phyloP scores from a whole-genome alignment of 768 basidiomycete genomes.

The Piloderma croceum region DNA sequence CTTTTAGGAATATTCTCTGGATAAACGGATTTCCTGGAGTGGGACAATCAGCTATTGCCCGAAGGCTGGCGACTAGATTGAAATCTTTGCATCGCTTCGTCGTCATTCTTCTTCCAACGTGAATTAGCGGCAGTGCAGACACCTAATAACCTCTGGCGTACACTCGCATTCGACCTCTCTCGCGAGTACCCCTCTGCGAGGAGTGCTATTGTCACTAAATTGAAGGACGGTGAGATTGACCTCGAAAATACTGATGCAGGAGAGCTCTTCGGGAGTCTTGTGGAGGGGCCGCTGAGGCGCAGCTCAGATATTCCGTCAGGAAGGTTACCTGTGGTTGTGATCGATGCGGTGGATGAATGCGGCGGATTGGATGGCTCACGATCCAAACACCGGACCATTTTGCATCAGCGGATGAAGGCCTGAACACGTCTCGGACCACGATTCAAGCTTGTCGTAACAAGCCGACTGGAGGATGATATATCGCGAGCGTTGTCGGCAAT shows the following conservation, averaged over 20 bases:
- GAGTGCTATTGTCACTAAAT: slow-evolving; percentile 6
- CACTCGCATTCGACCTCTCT: slow-evolving; percentile 18
- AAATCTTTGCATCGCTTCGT: too few relatives aligned
- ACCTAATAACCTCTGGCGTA: too few relatives aligned
- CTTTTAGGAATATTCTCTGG: too few relatives aligned
- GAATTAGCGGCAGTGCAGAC: too few relatives aligned
- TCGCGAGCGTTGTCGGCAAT: slow-evolving; percentile 7
- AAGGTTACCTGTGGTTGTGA: slow-evolving; percentile 16
- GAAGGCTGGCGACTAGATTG: too few relatives aligned
- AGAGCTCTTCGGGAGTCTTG: slow-evolving; percentile 13
- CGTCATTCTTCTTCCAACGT: too few relatives aligned
- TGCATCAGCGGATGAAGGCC: slow-evolving; percentile 16
- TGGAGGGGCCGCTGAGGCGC: slow-evolving; percentile 15
- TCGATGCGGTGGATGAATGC: slow-evolving; percentile 30
- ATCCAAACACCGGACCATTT: slow-evolving; percentile 15
- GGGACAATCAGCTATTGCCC: too few relatives aligned
- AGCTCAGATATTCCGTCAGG: too few relatives aligned
- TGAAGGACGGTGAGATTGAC: slow-evolving; percentile 14
- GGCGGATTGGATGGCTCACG: slow-evolving; percentile 13
- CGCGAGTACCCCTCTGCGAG: slow-evolving; percentile 6
- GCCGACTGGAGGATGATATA: slow-evolving; percentile 17
- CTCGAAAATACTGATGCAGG: slow-evolving; percentile 10
- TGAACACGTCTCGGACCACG: slow-evolving; percentile 14
- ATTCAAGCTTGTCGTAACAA: slow-evolving; percentile 24
- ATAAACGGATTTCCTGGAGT: too few relatives aligned